Evolutionary conservation across 225 moss, liverwort and hornwort species (phyloP).

Genomic region (Pseudoscleropodium purum): DNA sequence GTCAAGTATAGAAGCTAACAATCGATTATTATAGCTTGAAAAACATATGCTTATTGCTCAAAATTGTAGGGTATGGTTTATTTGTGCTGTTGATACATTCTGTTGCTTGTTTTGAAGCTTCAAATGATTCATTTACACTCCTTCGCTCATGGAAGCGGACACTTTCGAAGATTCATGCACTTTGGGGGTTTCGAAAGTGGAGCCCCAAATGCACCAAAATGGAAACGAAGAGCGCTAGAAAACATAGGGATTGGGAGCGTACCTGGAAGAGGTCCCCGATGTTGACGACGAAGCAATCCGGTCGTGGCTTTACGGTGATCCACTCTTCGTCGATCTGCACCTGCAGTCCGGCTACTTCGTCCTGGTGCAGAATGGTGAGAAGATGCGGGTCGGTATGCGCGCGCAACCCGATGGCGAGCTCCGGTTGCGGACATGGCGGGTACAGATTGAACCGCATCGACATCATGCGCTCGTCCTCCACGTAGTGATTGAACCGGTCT

Average conservation of each 20-base stretch:
- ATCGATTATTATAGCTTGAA: not conserved
- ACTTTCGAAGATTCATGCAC: not conserved
- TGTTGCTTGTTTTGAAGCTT: not conserved
- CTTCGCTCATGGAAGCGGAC: not conserved
- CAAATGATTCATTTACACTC: not conserved
- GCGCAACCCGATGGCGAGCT: conserved; percentile 44
- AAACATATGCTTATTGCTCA: not conserved
- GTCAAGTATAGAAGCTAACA: too few relatives aligned
- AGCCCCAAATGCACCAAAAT: not conserved
- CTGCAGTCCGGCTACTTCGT: conserved; percentile 55
- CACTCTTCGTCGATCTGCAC: conserved; percentile 48
- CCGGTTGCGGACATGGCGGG: conserved; percentile 54
- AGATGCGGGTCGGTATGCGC: conserved; percentile 59
- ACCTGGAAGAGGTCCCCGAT: conserved; percentile 65
- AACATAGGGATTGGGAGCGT: not conserved
- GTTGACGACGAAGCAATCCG: conserved; percentile 54
- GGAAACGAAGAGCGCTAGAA: not conserved
- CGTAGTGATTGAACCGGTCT: conserved; percentile 37
- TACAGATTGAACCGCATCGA: conserved; percentile 53
- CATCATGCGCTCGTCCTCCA: conserved; percentile 49
- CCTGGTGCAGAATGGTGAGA: conserved; percentile 60
- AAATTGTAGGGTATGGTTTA: not conserved
- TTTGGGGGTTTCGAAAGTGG: not conserved
- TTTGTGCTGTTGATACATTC: not conserved
- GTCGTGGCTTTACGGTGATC: conserved; percentile 54